Evolutionary conservation across 345 rosid genomes (phyloP), one percentile per base, ranked within the genome.

Genomic region (Heritiera littoralis): DNA sequence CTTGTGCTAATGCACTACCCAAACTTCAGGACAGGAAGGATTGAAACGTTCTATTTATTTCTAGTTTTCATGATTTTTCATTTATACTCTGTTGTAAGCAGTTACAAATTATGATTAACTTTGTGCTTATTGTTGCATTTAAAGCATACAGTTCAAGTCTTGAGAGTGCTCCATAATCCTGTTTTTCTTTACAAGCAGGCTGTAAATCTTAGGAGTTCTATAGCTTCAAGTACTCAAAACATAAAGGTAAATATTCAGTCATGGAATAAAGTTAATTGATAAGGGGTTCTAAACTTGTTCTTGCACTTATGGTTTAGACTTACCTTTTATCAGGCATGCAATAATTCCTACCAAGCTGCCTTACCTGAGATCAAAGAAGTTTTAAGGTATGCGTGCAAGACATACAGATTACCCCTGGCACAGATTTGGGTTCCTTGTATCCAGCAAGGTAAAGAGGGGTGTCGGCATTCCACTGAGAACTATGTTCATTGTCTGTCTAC

Each of bases 361-460:
- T 78, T 95, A 74, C 93, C 93, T 1, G 99, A 93, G 86, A 93
- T 95, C 76, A 79, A 74, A 70, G 90, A 90, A 74, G 88, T 95
- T 74, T 85, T 95, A 81, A 90, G 85, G 85, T 82, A 90, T 65
- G 91, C 94, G 32, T 92, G 96, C 67, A 87, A 89, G 88, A 88
- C 93, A 1, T 94, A 95, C 60, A 80, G 85, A 78, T 83, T 95
- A 51, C 99, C 99, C 15, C 81, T 95, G 78, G 97, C 93, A 71
- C 98, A 90, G 78, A 89, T 93, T 45, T 95, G 99, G 99, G 89
- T 90, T 75, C 78, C 93, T 0, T 95, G 99, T 77, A 71, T 65
- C 64, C 94, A 85, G 80, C 99, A 92, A 84, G 90, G 86, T 78
- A 93, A 93, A 88, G 89, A 77, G 17, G 98, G 99, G 5, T 86